These are phyloP conservation scores for Phaeosphaeriaceae sp. DNA, from an alignment of 2,329 filamentous ascomycete genomes.

Conservation along the genomic window DNA sequence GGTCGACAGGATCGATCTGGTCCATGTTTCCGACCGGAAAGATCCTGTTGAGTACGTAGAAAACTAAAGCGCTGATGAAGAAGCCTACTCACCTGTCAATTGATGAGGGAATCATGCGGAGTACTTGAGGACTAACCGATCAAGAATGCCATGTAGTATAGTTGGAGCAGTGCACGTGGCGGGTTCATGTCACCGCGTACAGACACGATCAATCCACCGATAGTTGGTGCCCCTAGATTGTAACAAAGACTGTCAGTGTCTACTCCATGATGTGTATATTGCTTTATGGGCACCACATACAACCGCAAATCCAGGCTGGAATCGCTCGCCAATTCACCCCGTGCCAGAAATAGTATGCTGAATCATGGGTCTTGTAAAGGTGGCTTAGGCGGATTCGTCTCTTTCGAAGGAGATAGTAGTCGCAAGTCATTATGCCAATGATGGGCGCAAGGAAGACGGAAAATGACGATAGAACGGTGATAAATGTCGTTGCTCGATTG, in stretches of 20 bases:
- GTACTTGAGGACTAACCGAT: constrained; percentile 41
- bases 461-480: constrained; percentile 51
- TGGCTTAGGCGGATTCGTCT: constrained; percentile 46
- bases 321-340: constrained; percentile 55
- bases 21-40: constrained; percentile 52
- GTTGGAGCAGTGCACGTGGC: constrained; percentile 48
- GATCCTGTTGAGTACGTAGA: constrained; percentile 46
- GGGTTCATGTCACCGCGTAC: constrained; percentile 43
- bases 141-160: constrained; percentile 59
- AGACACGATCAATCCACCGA: constrained; percentile 51
- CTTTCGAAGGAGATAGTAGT: constrained; percentile 48
- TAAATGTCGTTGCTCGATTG: constrained; percentile 46
- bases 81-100: constrained; percentile 42
- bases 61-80: constrained; percentile 46
- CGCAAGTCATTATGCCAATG: constrained; percentile 49
- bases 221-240: constrained; percentile 43
- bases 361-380: constrained; percentile 45
- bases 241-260: background rate
- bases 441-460: constrained; percentile 51
- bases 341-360: constrained; percentile 54
- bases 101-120: too few species aligned
- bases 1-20: constrained; percentile 53
- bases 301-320: constrained; percentile 54
- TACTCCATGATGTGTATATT: background rate
- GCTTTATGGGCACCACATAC: constrained; percentile 8